These are phyloP conservation scores for Coleophoma cylindrospora DNA, from an alignment of 2,329 filamentous ascomycete species.

Conservation along the genomic window DNA sequence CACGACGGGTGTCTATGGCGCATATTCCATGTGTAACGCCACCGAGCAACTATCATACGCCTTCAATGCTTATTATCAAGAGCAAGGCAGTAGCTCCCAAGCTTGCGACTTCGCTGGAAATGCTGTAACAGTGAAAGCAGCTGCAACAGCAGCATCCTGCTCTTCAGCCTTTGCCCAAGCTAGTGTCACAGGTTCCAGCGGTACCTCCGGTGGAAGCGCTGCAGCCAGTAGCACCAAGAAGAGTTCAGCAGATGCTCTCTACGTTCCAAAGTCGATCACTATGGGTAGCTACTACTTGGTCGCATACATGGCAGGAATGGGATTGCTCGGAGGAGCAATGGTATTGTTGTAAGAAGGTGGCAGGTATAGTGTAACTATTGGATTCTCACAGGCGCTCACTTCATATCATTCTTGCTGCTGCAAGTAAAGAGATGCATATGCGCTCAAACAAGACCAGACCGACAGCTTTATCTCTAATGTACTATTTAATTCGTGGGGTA, in stretches of 20 bases:
- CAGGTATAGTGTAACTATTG: not conserved
- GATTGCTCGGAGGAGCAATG: slow-evolving; percentile 8
- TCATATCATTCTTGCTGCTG: too few relatives aligned
- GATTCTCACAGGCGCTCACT: too few relatives aligned
- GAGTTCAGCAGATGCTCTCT: slow-evolving; percentile 12
- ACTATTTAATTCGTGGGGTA: too few relatives aligned
- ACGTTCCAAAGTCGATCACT: not conserved
- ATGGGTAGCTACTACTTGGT: not conserved
- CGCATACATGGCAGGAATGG: not conserved
- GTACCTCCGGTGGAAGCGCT: not conserved
- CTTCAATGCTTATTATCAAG: slow-evolving; percentile 56
- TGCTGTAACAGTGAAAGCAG: slow-evolving; percentile 48
- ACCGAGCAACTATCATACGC: slow-evolving; percentile 68
- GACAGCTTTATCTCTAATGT: too few relatives aligned
- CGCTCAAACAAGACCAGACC: too few relatives aligned
- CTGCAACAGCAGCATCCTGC: slow-evolving; percentile 47
- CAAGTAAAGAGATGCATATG: too few relatives aligned
- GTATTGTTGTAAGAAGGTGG: not conserved
- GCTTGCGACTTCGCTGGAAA: slow-evolving; percentile 70
- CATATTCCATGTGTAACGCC: slow-evolving; percentile 70
- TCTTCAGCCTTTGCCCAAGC: slow-evolving; percentile 34
- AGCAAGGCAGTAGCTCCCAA: slow-evolving; percentile 29
- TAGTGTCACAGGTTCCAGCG: slow-evolving; percentile 1
- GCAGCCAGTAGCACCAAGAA: slow-evolving; percentile 17
- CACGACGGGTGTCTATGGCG: slow-evolving; percentile 63